A percentile compares a stretch with the other conserved stretches of the same genome.
These are phyloP conservation scores for Calonectria naviculata DNA, from an alignment of 2,329 filamentous ascomycete genomes.

Conservation along the genomic window DNA sequence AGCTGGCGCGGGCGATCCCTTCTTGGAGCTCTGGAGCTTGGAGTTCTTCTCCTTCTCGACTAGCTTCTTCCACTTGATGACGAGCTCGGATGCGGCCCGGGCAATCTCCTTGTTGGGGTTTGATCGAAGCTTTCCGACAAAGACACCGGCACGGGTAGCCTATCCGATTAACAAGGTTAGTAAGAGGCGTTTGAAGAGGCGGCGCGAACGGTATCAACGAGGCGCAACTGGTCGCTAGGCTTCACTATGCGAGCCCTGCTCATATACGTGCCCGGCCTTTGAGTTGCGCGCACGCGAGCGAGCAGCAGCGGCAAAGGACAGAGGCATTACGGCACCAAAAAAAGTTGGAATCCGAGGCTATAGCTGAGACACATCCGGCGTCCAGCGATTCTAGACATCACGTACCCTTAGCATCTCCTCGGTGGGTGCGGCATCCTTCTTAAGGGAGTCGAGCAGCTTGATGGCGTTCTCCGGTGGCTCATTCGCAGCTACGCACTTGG, in stretches of 20 bases:
- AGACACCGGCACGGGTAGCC: conserved; percentile 90
- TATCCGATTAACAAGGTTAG: conserved; percentile 41
- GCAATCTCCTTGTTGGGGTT: conserved; percentile 87
- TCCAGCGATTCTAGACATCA: conserved; percentile 29
- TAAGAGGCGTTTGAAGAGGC: neutral
- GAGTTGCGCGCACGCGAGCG: conserved; percentile 1
- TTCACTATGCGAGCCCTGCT: neutral
- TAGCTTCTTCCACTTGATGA: conserved; percentile 86
- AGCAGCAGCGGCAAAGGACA: neutral
- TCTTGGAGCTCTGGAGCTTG: conserved; percentile 56
- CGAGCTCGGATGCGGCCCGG: conserved; percentile 81
- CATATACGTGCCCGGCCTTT: neutral
- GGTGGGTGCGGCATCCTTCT: conserved; percentile 83
- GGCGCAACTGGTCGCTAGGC: neutral
- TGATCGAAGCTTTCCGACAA: conserved; percentile 82
- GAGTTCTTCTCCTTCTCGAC: conserved; percentile 73
- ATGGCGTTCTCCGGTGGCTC: conserved; percentile 80
- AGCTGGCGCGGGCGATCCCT: conserved; percentile 53
- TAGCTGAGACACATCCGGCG: neutral
- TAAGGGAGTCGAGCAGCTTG: conserved; percentile 79
- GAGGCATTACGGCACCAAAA: neutral
- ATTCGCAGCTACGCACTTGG: conserved; percentile 80
- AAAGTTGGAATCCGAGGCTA: neutral
- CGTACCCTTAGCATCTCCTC: conserved; percentile 88
- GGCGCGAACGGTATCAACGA: neutral